phyloP scores from a whole-genome alignment of 2,329 filamentous ascomycete genomes.

The Grosmannia serpens region DNA sequence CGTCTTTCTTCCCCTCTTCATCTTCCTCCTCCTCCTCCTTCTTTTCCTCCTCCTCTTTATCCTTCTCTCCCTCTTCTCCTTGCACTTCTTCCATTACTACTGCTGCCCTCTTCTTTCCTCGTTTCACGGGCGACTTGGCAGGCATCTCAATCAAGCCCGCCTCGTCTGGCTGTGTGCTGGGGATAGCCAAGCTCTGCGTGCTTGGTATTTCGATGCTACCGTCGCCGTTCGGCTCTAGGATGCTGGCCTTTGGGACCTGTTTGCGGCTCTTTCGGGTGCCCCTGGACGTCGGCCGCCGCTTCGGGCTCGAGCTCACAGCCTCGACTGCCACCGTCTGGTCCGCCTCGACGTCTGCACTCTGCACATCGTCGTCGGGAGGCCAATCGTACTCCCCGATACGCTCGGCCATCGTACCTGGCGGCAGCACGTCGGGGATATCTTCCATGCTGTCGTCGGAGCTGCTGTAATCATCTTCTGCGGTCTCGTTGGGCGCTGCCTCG shows the following conservation, averaged over 20 bases:
- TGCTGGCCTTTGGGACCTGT: background rate
- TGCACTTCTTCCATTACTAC: background rate
- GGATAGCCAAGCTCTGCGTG: background rate
- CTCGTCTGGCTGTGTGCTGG: background rate
- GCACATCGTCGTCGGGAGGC: background rate
- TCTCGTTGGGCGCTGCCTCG: background rate
- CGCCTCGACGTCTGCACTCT: background rate
- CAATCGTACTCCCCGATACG: background rate
- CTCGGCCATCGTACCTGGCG: background rate
- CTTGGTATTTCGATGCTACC: background rate
- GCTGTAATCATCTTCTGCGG: background rate
- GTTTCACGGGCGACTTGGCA: background rate
- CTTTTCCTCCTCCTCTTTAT: background rate
- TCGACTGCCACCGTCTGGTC: background rate
- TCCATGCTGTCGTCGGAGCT: slow-evolving; percentile 2
- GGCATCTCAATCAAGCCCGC: background rate
- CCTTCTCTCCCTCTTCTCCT: background rate
- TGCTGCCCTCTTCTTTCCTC: background rate
- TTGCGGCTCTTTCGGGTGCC: background rate
- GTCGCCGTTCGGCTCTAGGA: background rate
- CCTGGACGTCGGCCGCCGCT: background rate
- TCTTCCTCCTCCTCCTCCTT: too few species aligned
- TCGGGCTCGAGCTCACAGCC: background rate
- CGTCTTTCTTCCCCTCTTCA: background rate
- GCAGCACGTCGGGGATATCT: background rate